These are phyloP conservation scores for Candida chauliodis DNA, from an alignment of 805 yeast species.

Conservation along the genomic window DNA sequence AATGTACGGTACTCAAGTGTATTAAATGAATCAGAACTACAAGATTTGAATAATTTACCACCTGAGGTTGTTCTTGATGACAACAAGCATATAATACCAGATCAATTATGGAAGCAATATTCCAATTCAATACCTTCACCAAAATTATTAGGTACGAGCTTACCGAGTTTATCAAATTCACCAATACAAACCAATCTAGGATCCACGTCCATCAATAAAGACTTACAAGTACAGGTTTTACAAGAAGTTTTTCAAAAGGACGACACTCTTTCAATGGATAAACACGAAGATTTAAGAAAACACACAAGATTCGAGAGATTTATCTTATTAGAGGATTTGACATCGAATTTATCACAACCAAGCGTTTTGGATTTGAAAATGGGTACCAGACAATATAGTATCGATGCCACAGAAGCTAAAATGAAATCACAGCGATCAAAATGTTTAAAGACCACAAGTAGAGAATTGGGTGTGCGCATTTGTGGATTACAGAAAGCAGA, in stretches of 20 bases:
- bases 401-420: constrained; percentile 76
- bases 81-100: constrained; percentile 88
- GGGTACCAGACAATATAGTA: constrained; percentile 98
- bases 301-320: constrained; percentile 71
- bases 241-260: constrained; percentile 37
- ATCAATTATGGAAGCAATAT: constrained; percentile 65
- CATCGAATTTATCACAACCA: constrained; percentile 76
- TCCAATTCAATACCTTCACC: constrained; percentile 32
- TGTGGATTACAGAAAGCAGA: constrained; percentile 83
- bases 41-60: not conserved
- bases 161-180: constrained; percentile 8
- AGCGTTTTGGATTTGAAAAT: constrained; percentile 93
- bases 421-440: constrained; percentile 76
- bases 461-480: constrained; percentile 80
- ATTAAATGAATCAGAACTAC: constrained; percentile 21
- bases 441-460: constrained; percentile 77
- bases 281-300: constrained; percentile 22
- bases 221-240: constrained; percentile 35
- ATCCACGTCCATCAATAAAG: constrained; percentile 34
- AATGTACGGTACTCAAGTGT: constrained; percentile 77
- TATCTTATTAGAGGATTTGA: constrained; percentile 84
- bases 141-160: constrained; percentile 4
- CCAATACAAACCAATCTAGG: constrained; percentile 18
- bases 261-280: constrained; percentile 13
- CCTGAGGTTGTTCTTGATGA: constrained; percentile 92